Conservation (phyloP, 257 asterid genomes). For the Solanum lycopersicoides region DNA sequence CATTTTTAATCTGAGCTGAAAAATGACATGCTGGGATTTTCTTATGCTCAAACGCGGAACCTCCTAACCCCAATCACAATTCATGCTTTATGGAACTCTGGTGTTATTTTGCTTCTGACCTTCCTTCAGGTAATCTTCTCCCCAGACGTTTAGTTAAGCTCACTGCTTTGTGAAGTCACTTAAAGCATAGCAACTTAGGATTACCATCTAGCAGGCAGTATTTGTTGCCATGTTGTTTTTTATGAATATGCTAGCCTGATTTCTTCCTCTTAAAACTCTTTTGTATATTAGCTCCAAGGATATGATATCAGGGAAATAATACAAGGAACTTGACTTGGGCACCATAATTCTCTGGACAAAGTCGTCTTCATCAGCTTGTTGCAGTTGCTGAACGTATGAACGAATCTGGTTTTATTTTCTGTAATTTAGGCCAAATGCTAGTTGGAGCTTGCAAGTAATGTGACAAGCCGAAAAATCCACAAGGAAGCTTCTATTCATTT, state of each 20-base stretch:
- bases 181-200: neutral
- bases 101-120: slow-evolving; percentile 80
- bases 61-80: slow-evolving; percentile 82
- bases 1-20: neutral
- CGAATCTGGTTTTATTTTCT: neutral
- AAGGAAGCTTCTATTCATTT: neutral
- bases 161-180: neutral
- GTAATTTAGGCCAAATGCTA: neutral
- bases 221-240: neutral
- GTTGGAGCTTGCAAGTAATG: neutral
- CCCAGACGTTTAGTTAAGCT: neutral
- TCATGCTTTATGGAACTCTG: slow-evolving; percentile 92
- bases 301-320: slow-evolving; percentile 80
- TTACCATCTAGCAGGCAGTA: neutral
- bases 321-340: slow-evolving; percentile 37
- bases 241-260: neutral
- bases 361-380: neutral
- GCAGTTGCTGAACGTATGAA: neutral
- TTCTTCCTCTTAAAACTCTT: neutral
- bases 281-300: slow-evolving; percentile 62
- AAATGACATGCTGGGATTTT: slow-evolving; percentile 42
- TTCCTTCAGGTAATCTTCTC: slow-evolving; percentile 62
- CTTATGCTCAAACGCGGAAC: slow-evolving; percentile 89
- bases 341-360: neutral
- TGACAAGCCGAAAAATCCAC: neutral